phyloP scores from a whole-genome alignment of 371 early-diverging fungal species.

The Rhizomucor miehei region DNA sequence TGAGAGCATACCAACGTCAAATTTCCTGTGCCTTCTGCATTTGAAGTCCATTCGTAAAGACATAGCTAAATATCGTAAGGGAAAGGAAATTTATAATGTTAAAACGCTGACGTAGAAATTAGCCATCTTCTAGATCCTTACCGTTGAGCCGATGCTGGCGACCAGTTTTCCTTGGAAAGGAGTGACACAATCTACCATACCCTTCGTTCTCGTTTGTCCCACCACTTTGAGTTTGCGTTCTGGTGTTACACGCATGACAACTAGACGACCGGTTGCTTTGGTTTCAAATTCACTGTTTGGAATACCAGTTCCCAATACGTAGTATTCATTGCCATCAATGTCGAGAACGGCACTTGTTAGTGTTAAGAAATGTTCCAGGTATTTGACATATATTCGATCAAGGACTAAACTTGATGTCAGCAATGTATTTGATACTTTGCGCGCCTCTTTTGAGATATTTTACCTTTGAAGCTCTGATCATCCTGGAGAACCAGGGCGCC shows the following conservation, averaged over 20 bases:
- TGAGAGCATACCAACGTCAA: slow-evolving; percentile 21
- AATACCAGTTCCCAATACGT: slow-evolving; percentile 61
- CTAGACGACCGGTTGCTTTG: slow-evolving; percentile 52
- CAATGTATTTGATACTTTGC: too few species aligned
- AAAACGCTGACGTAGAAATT: not conserved
- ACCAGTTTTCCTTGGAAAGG: slow-evolving; percentile 50
- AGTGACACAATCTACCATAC: slow-evolving; percentile 51
- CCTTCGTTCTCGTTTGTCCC: slow-evolving; percentile 35
- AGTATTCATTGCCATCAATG: slow-evolving; percentile 42
- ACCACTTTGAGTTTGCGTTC: slow-evolving; percentile 46
- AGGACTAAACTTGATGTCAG: slow-evolving; percentile 15
- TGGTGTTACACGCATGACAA: slow-evolving; percentile 44
- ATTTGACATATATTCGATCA: slow-evolving; percentile 45
- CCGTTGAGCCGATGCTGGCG: slow-evolving; percentile 55
- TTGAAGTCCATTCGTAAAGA: slow-evolving; percentile 33
- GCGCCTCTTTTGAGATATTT: not conserved
- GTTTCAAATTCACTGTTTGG: slow-evolving; percentile 51
- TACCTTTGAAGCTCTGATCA: slow-evolving; percentile 71
- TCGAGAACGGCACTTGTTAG: slow-evolving; percentile 35
- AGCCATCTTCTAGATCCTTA: slow-evolving; percentile 12
- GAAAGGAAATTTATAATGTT: not conserved
- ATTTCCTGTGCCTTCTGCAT: slow-evolving; percentile 25
- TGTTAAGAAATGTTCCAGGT: slow-evolving; percentile 43
- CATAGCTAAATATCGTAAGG: slow-evolving; percentile 20
- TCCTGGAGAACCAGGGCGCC: slow-evolving; percentile 64